Conservation (phyloP, 768 basidiomycete genomes). For the Trametes meyenii region DNA sequence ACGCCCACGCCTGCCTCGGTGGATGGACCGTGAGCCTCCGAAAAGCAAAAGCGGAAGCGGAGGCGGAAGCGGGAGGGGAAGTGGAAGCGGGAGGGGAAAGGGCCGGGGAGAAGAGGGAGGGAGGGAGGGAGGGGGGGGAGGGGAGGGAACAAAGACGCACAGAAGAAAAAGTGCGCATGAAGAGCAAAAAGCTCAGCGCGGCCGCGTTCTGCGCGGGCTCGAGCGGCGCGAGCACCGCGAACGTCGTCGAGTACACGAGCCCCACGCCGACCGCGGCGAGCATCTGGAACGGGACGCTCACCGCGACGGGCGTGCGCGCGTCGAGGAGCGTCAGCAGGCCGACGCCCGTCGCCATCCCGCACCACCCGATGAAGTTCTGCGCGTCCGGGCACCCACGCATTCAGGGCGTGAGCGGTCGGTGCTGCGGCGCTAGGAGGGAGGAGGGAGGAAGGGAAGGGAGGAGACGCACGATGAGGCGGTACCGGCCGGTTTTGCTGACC, state of each 20-base stretch:
- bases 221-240: conserved; percentile 28
- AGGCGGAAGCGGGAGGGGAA: too few relatives aligned
- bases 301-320: conserved; percentile 21
- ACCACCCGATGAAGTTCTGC: conserved; percentile 42
- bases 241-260: conserved; percentile 17
- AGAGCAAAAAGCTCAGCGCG: conserved; percentile 38
- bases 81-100: too few relatives aligned
- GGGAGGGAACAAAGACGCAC: conserved; percentile 19
- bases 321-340: conserved; percentile 39
- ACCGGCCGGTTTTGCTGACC: conserved; percentile 36
- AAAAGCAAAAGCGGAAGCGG: too few relatives aligned
- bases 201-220: conserved; percentile 36
- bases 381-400: too few relatives aligned
- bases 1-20: conserved; percentile 41
- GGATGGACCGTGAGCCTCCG: too few relatives aligned
- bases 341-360: conserved; percentile 37
- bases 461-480: conserved; percentile 36
- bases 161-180: conserved; percentile 30
- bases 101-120: too few relatives aligned
- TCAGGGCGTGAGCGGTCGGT: too few relatives aligned
- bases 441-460: conserved; percentile 34
- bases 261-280: conserved; percentile 38
- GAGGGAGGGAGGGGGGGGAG: neutral
- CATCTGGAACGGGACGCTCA: conserved; percentile 28
- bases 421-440: too few relatives aligned